Evolutionary conservation across 768 basidiomycete genomes (phyloP), one percentile per base, ranked within the genome.

Genomic region (Phanerochaete sordida): DNA sequence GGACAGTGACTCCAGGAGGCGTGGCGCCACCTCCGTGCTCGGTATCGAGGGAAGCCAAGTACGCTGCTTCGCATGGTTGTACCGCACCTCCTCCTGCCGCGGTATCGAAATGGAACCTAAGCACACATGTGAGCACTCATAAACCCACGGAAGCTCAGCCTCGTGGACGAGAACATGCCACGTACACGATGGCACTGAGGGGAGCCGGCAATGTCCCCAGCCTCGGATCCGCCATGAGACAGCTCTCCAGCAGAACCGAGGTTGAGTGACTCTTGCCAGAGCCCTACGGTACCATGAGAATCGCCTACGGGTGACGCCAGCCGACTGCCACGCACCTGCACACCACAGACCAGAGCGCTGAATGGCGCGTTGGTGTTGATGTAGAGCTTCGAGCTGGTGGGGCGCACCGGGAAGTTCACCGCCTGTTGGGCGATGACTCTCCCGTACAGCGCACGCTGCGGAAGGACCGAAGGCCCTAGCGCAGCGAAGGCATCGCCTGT

Each of bases 231-330:
- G 84, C 65, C 21, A 90, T 80, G 12, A 90, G 75, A 81, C 88
- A 85, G 61, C 76, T 84, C 66, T 89, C 87, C 0, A 89, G 64
- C 9, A 89, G 74, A 0, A 85, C 79, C 0, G 87, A 84, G 1
- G 87, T 81, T 0, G 86, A 88, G 48, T 89, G 87, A 0, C 85
- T 87, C 64, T 89, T 89, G 12, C 87, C 87, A 0, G 87, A 85
- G 0, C 87, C 86, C 60, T 61, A 47, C 39, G 8, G 19, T 19
- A 19, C 39, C 39, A 19, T 9, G 33, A 11, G 23, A 26, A 30
- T 30, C 11, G 21, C 6, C 13, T 11, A 43, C 39, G 5, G 7
- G 11, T 11, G 19, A 43, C 4, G 13, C 6, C 6, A 35, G 33
- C 33, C 13, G 33, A 35, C 19, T 9, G 33, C 7, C 33, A 56